phyloP scores from a whole-genome alignment of 306 rosid genomes.

The Vigna trinervia region DNA sequence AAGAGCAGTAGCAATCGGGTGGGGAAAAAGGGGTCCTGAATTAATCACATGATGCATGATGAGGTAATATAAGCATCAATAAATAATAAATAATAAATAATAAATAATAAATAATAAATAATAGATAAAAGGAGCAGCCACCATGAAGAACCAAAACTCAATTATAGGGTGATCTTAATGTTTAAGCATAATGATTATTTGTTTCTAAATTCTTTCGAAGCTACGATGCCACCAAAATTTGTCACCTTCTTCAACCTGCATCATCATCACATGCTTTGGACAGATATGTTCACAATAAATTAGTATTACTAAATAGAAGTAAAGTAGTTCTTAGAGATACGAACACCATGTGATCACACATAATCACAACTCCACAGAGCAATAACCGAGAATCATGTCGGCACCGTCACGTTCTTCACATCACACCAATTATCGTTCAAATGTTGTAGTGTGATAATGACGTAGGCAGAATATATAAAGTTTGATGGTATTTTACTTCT shows the following conservation, averaged over 20 bases:
- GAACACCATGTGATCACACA: slow-evolving; percentile 14
- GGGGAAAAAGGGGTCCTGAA: slow-evolving; percentile 15
- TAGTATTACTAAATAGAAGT: background rate
- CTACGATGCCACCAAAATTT: slow-evolving; percentile 31
- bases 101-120: background rate
- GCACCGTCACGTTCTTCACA: slow-evolving; percentile 21
- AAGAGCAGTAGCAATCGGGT: background rate
- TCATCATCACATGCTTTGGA: slow-evolving; percentile 48
- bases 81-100: background rate
- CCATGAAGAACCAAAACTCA: slow-evolving; percentile 31
- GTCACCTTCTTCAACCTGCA: slow-evolving; percentile 32
- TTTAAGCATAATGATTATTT: slow-evolving; percentile 39
- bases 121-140: background rate
- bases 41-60: slow-evolving; percentile 20
- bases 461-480: background rate
- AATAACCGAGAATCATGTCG: slow-evolving; percentile 25
- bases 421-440: background rate
- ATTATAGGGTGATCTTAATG: slow-evolving; percentile 20
- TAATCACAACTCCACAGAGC: background rate
- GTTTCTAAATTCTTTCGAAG: slow-evolving; percentile 42
- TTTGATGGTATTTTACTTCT: background rate
- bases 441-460: background rate
- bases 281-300: slow-evolving; percentile 3
- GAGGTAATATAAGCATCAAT: background rate
- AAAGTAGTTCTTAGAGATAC: background rate